Evolutionary conservation across 176 grass and related monocot species (phyloP), one percentile per base, ranked within the genome.

Genomic region (Puya raimondii): DNA sequence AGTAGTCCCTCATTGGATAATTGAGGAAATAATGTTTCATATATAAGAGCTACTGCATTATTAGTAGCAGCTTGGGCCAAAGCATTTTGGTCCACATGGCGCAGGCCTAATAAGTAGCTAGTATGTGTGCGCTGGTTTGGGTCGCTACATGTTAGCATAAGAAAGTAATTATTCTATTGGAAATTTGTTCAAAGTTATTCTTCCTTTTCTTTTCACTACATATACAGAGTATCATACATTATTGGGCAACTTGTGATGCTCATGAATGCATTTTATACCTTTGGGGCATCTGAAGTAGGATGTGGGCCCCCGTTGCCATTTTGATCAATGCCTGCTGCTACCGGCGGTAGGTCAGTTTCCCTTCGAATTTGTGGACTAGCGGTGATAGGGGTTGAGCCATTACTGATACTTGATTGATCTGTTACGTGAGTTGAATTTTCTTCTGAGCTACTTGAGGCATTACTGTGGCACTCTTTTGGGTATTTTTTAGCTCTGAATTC

Each of bases 381-480:
- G n/a, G 64, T 79, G 20, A 53, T 56, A 14, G 70, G 80, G 11
- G 82, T 83, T 13, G 82, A 69, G 49, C 58, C 78, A 61, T 64
- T 69, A 23, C 74, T 57, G 64, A 67, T 69, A 59, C 80, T 51
- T 21, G 76, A 71, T 79, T 86, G 90, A 49, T 89, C 86, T 26
- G 57, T 86, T 20, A 79, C 51, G 9, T 72, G 52, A 2, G 83
- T 89, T 27, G 76, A 80, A 79, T 77, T 64, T 64, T 63, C 23
- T 66, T 79, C 68, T 65, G 69, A 6, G 59, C 77, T 72, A 79
- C 33, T 64, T 9, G 65, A 56, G 22, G 61, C 76, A 63, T 71
- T 79, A 6, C 67, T 66, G 48, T 47, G 47, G 56, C 18, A 10
- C 21, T 20, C 21, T 61, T 61, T 61, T 8, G 17, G 56, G 21